Percentiles rank a stretch among this genome's conserved stretches.
phyloP scores from a whole-genome alignment of 805 yeast genomes.

The Yamadazyma kitorensis region DNA sequence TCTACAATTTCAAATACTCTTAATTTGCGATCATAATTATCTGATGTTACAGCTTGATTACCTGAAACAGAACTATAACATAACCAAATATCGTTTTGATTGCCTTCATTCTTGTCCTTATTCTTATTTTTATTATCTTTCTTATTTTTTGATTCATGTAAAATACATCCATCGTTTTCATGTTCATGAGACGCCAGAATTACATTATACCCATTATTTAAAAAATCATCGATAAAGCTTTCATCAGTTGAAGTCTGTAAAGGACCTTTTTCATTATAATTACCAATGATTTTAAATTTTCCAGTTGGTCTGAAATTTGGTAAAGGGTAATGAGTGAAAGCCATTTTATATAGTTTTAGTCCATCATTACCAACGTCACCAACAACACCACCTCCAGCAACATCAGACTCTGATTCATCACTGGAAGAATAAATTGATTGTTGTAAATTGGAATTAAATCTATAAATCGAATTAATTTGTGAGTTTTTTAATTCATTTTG shows the following conservation, averaged over 20 bases:
- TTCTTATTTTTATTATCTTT: slow-evolving; percentile 4
- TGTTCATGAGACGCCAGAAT: slow-evolving; percentile 44
- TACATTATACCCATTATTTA: slow-evolving; percentile 33
- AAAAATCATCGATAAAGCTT: slow-evolving; percentile 31
- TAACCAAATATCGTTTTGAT: slow-evolving; percentile 36
- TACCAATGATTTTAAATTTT: slow-evolving; percentile 35
- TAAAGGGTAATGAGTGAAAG: slow-evolving; percentile 40
- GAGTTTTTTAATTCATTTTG: slow-evolving; percentile 25
- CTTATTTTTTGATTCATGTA: slow-evolving; percentile 12
- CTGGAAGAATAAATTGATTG: no score
- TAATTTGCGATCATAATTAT: slow-evolving; percentile 27
- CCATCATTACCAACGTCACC: slow-evolving; percentile 1
- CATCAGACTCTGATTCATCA: background rate
- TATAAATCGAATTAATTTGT: slow-evolving; percentile 34
- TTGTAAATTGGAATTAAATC: slow-evolving; percentile 17
- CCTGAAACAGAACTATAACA: slow-evolving; percentile 41
- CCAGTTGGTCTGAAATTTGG: slow-evolving; percentile 43
- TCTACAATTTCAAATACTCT: slow-evolving; percentile 33
- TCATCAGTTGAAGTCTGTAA: slow-evolving; percentile 26
- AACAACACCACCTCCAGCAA: no score
- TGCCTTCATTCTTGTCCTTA: no score
- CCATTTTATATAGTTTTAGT: slow-evolving; percentile 27
- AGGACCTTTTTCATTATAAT: slow-evolving; percentile 35
- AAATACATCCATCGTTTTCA: slow-evolving; percentile 41
- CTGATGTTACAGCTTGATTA: slow-evolving; percentile 29